Evolutionary conservation across 1,284 basidiomycete species (phyloP), one percentile per base, ranked within the genome.

Genomic region (Moesziomyces antarcticus): DNA sequence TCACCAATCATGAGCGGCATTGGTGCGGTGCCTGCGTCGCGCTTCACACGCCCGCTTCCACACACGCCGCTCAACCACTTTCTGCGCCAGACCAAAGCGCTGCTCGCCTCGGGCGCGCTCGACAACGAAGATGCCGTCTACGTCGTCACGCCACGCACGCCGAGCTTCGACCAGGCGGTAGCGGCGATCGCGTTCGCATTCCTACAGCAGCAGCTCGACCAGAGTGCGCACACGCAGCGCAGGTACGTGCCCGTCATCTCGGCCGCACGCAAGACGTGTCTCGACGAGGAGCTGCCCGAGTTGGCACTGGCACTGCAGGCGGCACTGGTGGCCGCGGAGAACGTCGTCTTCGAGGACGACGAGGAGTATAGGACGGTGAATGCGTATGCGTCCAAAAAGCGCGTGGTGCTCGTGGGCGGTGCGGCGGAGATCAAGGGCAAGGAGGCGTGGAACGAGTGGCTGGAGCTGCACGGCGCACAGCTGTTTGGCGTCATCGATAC

Each of bases 81-180:
- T 20, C 62, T 74, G 14, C 54, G 59, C 4, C 54, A 57, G 27
- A 63, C 72, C 25, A 74, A 67, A 24, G 57, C 56, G 1, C 67
- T 66, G 16, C 72, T 74, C 40, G 64, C 59, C 24, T 69, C 72
- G 10, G 61, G 67, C 10, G 63, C 51, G 18, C 43, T 70, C n/a
- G 72, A 67, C 30, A 69, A 66, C 55, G 71, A 73, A 16, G 66
- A 73, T 57, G 62, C 66, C 13, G 67, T 74, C 42, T 74, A 70
- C 35, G 52, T 74, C 44, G 20, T 63, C 33, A 74, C 72, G 13
- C 42, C 67, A 2, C 44, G 22, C 25, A 24, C 33, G 8, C 67
- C 67, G 2, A 70, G 59, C 0, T 30, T 74, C 16, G 72, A 74
- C 46, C 72, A 74, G 43, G 50, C 49, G 0, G 53, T 70, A 14